phyloP scores from a whole-genome alignment of 1,139 yeast genomes.

The Candida anutae region DNA sequence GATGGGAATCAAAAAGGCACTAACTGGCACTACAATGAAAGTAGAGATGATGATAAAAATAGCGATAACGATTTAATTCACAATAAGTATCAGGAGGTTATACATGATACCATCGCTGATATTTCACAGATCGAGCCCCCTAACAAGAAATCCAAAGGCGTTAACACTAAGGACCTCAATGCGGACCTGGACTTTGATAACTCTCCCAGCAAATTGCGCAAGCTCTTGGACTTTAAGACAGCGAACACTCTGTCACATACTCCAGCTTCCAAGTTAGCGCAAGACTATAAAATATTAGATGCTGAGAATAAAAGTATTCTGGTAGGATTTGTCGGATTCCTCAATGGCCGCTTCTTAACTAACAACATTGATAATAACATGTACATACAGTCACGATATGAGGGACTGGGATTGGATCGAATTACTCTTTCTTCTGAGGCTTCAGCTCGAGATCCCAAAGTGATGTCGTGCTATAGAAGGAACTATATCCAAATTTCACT shows the following conservation, averaged over 20 bases:
- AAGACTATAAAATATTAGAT: slow-evolving; percentile 24
- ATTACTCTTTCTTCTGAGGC: neutral
- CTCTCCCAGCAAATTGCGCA: slow-evolving; percentile 13
- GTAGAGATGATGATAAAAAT: too few species aligned
- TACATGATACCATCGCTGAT: too few species aligned
- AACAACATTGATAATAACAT: slow-evolving; percentile 37
- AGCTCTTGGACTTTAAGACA: slow-evolving; percentile 24
- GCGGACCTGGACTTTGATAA: slow-evolving; percentile 4
- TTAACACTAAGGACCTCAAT: neutral
- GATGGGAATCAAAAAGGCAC: too few species aligned
- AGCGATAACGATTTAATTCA: too few species aligned
- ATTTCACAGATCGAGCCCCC: too few species aligned
- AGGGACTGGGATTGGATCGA: too few species aligned
- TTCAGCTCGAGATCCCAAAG: slow-evolving; percentile 22
- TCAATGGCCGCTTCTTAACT: slow-evolving; percentile 37
- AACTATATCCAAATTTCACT: slow-evolving; percentile 35
- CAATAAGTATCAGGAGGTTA: too few species aligned
- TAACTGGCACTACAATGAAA: too few species aligned
- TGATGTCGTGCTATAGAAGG: slow-evolving; percentile 40
- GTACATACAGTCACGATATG: slow-evolving; percentile 12
- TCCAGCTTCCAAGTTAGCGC: slow-evolving; percentile 6
- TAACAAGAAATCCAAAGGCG: too few species aligned
- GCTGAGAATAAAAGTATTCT: slow-evolving; percentile 15
- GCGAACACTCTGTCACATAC: slow-evolving; percentile 6
- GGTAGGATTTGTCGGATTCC: slow-evolving; percentile 29